Evolutionary conservation across 108 stramenopile genomes (phyloP), one percentile per base, ranked within the genome.

Genomic region (Skeletonema tropicum): DNA sequence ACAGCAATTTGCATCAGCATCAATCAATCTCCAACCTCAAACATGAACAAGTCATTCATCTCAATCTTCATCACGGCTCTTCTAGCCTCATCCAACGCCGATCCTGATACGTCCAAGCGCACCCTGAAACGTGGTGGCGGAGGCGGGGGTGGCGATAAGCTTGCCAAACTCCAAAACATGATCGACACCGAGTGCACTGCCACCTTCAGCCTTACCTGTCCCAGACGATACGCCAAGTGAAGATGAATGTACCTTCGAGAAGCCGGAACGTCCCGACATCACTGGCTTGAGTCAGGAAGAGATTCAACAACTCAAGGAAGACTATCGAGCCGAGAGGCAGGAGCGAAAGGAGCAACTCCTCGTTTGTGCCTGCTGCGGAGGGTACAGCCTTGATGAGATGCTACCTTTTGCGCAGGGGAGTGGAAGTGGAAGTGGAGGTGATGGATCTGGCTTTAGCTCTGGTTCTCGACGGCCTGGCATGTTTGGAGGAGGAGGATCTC

Each of bases 91-190:
- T 55, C 52, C 19, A 55, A 55, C 52, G 52, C 52, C 23, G 52
- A 55, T 8, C 6, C 52, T 23, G 52, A 55, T 21, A 23, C 52
- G 0, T 55, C 52, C 21, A n/a, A 21, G 23, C 52, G 52, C 23
- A 55, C 10, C 23, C 52, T 55, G 21, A 21, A 8, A 6, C 52
- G 52, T 7, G 52, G 52, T 7, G 52, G 52, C 19, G 6, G 52
- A 0, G 41, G 12, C 4, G 33, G 33, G 5, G 39, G 42, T 15
- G 42, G 42, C 15, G 15, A 25, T 25, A 55, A 23, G 21, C 19
- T 55, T 1, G 52, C 52, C 52, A 55, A 55, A 10, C 52, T 55
- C 52, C 52, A 55, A 55, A 55, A 55, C 6, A 23, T 55, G 52
- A 55, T 55, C 23, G 52, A 55, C 25, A 23, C 19, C 23, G 6